Conservation (phyloP, 805 yeast species). For the Debaryomyces prosopidis region DNA sequence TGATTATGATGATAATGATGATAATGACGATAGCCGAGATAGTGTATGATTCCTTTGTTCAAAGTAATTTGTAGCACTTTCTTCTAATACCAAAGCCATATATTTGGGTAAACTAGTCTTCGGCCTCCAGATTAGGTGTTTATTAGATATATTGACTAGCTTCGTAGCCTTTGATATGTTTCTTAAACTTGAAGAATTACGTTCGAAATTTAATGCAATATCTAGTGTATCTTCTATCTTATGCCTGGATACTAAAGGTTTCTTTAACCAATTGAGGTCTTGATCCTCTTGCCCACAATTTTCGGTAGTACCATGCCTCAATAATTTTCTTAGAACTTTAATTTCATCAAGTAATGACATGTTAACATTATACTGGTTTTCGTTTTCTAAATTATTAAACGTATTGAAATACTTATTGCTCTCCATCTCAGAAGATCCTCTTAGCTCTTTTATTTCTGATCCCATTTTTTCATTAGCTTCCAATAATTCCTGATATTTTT, state of each 20-base stretch:
- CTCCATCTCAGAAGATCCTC: conserved; percentile 17
- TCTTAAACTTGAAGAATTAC: conserved; percentile 6
- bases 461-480: conserved; percentile 20
- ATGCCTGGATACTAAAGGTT: conserved; percentile 4
- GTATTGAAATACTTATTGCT: conserved; percentile 18
- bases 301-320: conserved; percentile 7
- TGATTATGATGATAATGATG: too few relatives aligned
- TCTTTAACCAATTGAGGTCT: conserved; percentile 20
- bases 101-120: conserved; percentile 16
- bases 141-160: conserved; percentile 9
- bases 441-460: conserved; percentile 25
- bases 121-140: conserved; percentile 12
- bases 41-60: not conserved
- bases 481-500: conserved; percentile 17
- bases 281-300: conserved; percentile 6
- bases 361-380: conserved; percentile 30
- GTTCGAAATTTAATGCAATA: not conserved
- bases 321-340: conserved; percentile 38
- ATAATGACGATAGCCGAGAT: not conserved
- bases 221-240: conserved; percentile 1
- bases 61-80: conserved; percentile 7
- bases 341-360: conserved; percentile 47
- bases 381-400: conserved; percentile 34
- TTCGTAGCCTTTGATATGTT: conserved; percentile 11
- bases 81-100: conserved; percentile 17